Conservation (phyloP, 2,329 filamentous ascomycete genomes). For the Penicillium sp. region DNA sequence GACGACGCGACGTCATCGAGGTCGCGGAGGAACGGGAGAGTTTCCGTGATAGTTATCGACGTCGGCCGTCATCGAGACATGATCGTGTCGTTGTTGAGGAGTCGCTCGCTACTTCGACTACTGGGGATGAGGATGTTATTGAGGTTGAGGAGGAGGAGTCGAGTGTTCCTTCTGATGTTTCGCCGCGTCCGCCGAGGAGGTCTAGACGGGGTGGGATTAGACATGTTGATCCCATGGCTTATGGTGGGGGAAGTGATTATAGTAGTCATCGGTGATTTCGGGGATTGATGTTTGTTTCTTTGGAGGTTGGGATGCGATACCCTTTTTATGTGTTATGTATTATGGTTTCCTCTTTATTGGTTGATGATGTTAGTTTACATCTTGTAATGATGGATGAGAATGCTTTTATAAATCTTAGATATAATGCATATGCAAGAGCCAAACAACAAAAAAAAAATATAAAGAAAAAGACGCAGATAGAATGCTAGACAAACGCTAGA, state of each 20-base stretch:
- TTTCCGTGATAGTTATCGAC: constrained; percentile 22
- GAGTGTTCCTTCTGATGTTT: constrained; percentile 32
- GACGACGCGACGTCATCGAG: constrained; percentile 21
- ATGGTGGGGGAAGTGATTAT: constrained; percentile 36
- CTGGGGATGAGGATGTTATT: constrained; percentile 49
- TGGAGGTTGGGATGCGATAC: constrained; percentile 18
- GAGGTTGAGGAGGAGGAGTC: constrained; percentile 59
- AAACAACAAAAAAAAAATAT: constrained; percentile 6
- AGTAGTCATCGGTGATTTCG: constrained; percentile 17
- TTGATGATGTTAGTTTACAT: not conserved
- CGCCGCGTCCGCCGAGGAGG: constrained; percentile 34
- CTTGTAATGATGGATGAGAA: not conserved
- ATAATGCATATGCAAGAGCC: constrained; percentile 22
- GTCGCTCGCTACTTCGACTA: constrained; percentile 27
- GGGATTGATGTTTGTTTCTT: not conserved
- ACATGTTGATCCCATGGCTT: constrained; percentile 48
- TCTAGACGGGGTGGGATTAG: constrained; percentile 44
- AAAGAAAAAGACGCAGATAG: constrained; percentile 14
- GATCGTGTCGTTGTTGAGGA: constrained; percentile 36
- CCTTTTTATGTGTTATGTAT: constrained; percentile 10
- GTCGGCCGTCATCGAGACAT: constrained; percentile 19
- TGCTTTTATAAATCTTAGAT: constrained; percentile 17
- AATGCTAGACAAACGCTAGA: constrained; percentile 32
- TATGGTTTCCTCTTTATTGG: not conserved
- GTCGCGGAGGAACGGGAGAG: constrained; percentile 40